Conservation (phyloP, 2,329 filamentous ascomycete genomes). For the Aspergillus melleus region DNA sequence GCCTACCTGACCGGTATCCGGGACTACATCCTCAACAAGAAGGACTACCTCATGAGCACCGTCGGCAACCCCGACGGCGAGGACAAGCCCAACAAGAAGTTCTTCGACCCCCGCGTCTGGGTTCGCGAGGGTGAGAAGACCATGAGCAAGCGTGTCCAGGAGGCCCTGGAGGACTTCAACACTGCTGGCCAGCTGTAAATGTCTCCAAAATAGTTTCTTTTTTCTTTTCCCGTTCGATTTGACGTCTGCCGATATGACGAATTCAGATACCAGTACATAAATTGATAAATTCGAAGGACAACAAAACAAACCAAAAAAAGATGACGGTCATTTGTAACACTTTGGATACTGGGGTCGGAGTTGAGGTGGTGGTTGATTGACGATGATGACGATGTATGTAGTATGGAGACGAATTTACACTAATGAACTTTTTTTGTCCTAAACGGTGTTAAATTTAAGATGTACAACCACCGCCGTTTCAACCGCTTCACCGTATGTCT, state of each 20-base stretch:
- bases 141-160: constrained; percentile 78
- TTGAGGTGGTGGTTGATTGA: constrained; percentile 5
- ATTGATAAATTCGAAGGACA: constrained; percentile 9
- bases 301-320: neutral
- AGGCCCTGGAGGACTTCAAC: constrained; percentile 91
- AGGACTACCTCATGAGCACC: constrained; percentile 83
- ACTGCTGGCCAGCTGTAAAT: constrained; percentile 72
- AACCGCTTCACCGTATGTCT: neutral
- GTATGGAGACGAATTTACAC: constrained; percentile 9
- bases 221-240: constrained; percentile 4
- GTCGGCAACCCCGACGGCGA: constrained; percentile 94
- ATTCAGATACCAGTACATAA: constrained; percentile 23
- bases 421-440: constrained; percentile 8
- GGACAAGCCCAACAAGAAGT: constrained; percentile 99
- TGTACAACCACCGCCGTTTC: neutral
- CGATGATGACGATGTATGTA: constrained; percentile 11
- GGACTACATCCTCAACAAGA: constrained; percentile 91
- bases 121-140: constrained; percentile 92
- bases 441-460: neutral
- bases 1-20: constrained; percentile 91
- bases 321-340: neutral
- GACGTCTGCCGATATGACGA: constrained; percentile 19
- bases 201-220: constrained; percentile 10
- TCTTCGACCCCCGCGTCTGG: constrained; percentile 88
- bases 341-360: constrained; percentile 3